phyloP scores from a whole-genome alignment of 306 rosid genomes.

The Cucumis melo region DNA sequence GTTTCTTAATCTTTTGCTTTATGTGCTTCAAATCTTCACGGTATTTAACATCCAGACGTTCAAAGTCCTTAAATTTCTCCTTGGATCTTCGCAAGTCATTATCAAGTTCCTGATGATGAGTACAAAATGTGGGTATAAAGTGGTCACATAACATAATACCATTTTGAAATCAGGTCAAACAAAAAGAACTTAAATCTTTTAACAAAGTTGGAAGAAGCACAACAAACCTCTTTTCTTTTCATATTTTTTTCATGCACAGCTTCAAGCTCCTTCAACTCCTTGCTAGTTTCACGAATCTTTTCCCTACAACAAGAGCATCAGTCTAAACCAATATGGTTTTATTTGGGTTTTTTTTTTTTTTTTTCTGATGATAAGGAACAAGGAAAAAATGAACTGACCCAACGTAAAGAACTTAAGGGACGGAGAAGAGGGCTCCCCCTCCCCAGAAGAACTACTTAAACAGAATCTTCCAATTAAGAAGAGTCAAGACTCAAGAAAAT shows the following conservation, averaged over 20 bases:
- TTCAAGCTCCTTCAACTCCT: conserved; percentile 70
- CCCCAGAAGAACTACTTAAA: too few species aligned
- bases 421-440: too few species aligned
- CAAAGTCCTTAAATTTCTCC: conserved; percentile 89
- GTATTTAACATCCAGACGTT: conserved; percentile 83
- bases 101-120: conserved; percentile 55
- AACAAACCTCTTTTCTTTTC: conserved; percentile 72
- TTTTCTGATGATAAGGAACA: too few species aligned
- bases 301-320: conserved; percentile 37
- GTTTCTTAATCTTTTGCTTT: conserved; percentile 76
- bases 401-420: too few species aligned
- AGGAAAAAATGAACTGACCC: too few species aligned
- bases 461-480: too few species aligned
- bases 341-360: too few species aligned
- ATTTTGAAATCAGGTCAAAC: not conserved
- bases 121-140: not conserved
- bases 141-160: not conserved
- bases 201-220: conserved; percentile 7
- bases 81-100: conserved; percentile 64
- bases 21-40: conserved; percentile 80
- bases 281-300: conserved; percentile 52
- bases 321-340: not conserved
- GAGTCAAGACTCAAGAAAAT: too few species aligned
- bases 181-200: not conserved
- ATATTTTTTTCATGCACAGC: conserved; percentile 41